Evolutionary conservation across 352 stramenopile species (phyloP).

Genomic region (Blastocystis sp.): DNA sequence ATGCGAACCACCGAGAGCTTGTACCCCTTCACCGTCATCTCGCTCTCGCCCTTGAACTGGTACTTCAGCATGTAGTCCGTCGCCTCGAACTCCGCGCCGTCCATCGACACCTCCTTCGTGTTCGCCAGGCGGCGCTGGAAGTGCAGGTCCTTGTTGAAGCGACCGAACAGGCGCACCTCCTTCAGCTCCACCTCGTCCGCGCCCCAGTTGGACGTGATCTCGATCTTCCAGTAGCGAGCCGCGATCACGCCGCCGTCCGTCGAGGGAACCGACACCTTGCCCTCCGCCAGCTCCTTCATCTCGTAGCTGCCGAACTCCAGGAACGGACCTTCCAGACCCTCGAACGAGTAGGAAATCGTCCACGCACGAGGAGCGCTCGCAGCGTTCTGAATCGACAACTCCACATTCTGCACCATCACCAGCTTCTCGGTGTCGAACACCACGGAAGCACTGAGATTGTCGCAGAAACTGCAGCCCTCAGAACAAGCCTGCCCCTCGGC

Average conservation of each 20-base stretch:
- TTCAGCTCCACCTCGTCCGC: conserved; percentile 53
- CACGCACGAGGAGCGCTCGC: conserved; percentile 52
- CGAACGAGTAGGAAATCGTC: conserved; percentile 65
- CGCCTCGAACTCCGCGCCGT: conserved; percentile 42
- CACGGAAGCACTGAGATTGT: conserved; percentile 68
- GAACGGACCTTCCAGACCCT: conserved; percentile 38
- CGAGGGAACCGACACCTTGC: conserved; percentile 16
- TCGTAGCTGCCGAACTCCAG: background rate
- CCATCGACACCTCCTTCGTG: conserved; percentile 39
- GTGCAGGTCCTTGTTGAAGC: background rate
- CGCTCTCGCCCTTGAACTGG: conserved; percentile 37
- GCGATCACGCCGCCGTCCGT: conserved; percentile 34
- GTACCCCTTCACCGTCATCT: conserved; percentile 30
- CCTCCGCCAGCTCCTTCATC: conserved; percentile 43
- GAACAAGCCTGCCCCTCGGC: background rate
- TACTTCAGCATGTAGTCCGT: conserved; percentile 68
- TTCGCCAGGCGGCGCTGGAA: conserved; percentile 21
- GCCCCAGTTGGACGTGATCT: conserved; percentile 71
- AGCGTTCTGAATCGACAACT: conserved; percentile 38
- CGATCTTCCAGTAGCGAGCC: conserved; percentile 68
- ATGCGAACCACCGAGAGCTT: conserved; percentile 56
- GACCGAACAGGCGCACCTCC: conserved; percentile 53
- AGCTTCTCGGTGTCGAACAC: conserved; percentile 73
- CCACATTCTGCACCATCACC: conserved; percentile 58
- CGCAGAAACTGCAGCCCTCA: conserved; percentile 24